Base-by-base conservation (phyloP, 441 rosid species). In the Oxalis stricta region DNA sequence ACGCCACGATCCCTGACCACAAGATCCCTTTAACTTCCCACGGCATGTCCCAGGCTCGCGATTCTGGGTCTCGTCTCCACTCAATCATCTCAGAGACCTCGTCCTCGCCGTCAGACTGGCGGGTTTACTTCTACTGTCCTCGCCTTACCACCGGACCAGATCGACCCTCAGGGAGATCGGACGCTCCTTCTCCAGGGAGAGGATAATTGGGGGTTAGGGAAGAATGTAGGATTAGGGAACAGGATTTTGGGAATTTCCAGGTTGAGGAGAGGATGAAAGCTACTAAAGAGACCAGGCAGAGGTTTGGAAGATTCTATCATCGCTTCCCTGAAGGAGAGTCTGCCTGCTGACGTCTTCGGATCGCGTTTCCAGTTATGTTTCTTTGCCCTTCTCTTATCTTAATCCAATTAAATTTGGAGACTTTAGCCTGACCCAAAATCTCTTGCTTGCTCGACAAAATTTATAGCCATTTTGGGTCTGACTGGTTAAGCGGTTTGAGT, bases 201-300 rank as follows among this genome's bases (percentile, higher is more conserved):
- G 76, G 50, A 76, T 91, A 32, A 73, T 91, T 35, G 96, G 99
- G n/a, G 14, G 96, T 76, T 7, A 65, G 96, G 20, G 96, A 91
- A 46, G 98, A 91, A 72, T 78, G 96, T 31, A 62, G 99, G 34
- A 60, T 91, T 10, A 49, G 99, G 33, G 99, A 91, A 43, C 96
- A 91, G 62, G 99, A 91, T 63, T 91, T 91, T 44, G 99, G 96
- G 51, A 91, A 91, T 51, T 91, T 91, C n/a, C 96, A 91, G 80
- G 84, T 86, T 1, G 52, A 59, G 51, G 99, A 86, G 62, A 55
- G 95, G 43, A 91, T 91, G 96, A 69, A 68, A 53, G 64, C 24
- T 26, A 69, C 82, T 18, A 86, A 83, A 50, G 77, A 72, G 69
- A 66, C 72, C 0, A 61, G 96, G 44, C 80, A 79, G 61, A 61